phyloP scores from a whole-genome alignment of 2,329 filamentous ascomycete species.

The Beauveria medogensis region DNA sequence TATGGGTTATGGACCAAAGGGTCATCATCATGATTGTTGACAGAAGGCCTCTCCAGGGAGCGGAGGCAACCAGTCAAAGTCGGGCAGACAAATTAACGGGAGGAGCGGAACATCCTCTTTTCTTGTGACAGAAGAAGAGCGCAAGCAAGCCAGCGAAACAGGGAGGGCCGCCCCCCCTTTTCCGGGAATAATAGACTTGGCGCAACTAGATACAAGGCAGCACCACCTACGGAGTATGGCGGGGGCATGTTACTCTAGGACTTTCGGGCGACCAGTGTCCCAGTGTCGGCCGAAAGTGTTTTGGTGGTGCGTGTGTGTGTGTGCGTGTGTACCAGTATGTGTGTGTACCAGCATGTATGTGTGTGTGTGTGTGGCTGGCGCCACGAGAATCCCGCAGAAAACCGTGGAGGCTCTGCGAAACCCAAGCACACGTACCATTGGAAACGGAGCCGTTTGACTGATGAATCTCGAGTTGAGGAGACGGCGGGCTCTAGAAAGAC shows the following conservation, averaged over 20 bases:
- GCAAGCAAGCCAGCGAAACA: background rate
- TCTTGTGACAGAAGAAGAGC: background rate
- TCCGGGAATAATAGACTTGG: conserved; percentile 8
- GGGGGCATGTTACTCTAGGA: background rate
- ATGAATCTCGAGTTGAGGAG: background rate
- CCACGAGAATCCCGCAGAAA: background rate
- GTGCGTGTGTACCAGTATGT: too few species aligned
- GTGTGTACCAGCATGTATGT: too few species aligned
- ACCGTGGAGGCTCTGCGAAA: conserved; percentile 1
- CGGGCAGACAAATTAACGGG: background rate
- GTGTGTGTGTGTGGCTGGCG: background rate
- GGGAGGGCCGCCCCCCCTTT: background rate
- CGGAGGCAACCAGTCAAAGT: background rate
- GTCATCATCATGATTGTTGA: background rate
- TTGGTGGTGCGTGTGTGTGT: background rate
- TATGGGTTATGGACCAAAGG: background rate
- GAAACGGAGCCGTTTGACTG: background rate
- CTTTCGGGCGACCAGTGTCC: background rate
- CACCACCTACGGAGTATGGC: background rate
- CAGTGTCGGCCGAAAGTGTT: background rate
- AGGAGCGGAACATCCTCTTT: background rate
- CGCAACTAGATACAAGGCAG: background rate
- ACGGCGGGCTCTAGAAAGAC: background rate
- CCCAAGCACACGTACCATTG: background rate
- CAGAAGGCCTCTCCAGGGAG: background rate